Conservation (phyloP, 225 moss, liverwort and hornwort species). For the Rhytidiadelphus loreus region DNA sequence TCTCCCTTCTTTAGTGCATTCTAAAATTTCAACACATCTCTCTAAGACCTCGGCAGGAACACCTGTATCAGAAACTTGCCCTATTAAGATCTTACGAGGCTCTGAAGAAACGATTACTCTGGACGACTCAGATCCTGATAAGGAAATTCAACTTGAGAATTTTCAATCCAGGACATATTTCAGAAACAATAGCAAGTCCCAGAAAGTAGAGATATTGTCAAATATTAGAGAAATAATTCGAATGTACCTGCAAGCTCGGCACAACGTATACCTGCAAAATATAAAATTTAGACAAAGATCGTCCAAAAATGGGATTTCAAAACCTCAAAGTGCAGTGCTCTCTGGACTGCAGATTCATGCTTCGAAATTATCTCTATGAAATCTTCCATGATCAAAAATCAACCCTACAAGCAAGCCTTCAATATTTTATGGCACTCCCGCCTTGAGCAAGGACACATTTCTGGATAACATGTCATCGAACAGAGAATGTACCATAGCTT, state of each 20-base stretch:
- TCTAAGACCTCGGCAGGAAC: slow-evolving; percentile 47
- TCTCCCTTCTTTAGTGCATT: slow-evolving; percentile 29
- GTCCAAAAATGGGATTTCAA: background rate
- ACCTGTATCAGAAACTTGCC: slow-evolving; percentile 27
- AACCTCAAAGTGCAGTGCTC: background rate
- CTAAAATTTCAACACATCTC: slow-evolving; percentile 51
- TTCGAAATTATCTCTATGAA: background rate
- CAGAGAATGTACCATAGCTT: slow-evolving; percentile 65
- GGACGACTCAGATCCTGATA: background rate
- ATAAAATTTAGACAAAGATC: background rate
- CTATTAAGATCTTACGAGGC: background rate
- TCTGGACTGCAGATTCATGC: background rate
- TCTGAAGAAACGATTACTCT: background rate
- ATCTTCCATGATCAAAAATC: background rate
- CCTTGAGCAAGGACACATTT: background rate
- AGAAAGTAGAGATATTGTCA: background rate
- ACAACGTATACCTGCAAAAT: slow-evolving; percentile 71
- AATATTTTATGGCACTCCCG: background rate
- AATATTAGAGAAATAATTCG: background rate
- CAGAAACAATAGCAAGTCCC: background rate
- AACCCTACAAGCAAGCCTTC: background rate
- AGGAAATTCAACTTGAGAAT: background rate
- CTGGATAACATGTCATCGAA: background rate
- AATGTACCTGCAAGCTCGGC: slow-evolving; percentile 75
- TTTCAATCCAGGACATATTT: background rate